Conservation (phyloP, 164 flowering plant species). For the Magnolia kwangsiensis region DNA sequence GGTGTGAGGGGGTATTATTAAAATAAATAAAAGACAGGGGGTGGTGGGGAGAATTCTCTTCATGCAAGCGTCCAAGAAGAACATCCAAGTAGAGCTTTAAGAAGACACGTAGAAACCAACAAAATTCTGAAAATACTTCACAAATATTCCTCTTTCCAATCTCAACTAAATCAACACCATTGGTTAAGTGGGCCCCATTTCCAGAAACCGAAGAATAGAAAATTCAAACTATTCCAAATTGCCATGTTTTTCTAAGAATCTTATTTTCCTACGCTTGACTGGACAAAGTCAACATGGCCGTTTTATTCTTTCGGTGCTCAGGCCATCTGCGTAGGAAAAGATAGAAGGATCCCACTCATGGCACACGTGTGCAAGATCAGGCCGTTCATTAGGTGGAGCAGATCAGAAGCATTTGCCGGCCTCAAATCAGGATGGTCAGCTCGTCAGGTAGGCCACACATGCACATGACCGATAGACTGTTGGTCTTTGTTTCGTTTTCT, state of each 20-base stretch:
- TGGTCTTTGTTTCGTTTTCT: too few relatives aligned
- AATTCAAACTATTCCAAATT: background rate
- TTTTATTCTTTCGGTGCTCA: background rate
- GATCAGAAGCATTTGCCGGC: background rate
- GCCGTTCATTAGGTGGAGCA: background rate
- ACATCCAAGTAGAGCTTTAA: background rate
- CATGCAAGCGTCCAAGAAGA: constrained; percentile 1
- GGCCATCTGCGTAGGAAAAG: background rate
- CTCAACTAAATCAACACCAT: background rate
- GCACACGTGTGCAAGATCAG: too few relatives aligned
- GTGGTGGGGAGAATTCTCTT: background rate
- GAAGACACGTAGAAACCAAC: background rate
- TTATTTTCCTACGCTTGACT: background rate
- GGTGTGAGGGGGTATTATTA: background rate
- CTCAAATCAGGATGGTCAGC: background rate
- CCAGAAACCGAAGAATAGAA: background rate
- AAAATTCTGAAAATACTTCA: background rate
- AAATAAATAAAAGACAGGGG: background rate
- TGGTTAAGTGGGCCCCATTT: background rate
- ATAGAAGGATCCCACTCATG: background rate
- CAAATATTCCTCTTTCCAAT: background rate
- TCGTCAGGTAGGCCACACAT: background rate
- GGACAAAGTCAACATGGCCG: background rate
- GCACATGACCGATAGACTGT: background rate
- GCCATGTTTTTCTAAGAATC: background rate